A percentile compares a stretch with the other conserved stretches of the same genome.
Conservation (phyloP, 345 rosid genomes). For the Anastatica hierochuntica region DNA sequence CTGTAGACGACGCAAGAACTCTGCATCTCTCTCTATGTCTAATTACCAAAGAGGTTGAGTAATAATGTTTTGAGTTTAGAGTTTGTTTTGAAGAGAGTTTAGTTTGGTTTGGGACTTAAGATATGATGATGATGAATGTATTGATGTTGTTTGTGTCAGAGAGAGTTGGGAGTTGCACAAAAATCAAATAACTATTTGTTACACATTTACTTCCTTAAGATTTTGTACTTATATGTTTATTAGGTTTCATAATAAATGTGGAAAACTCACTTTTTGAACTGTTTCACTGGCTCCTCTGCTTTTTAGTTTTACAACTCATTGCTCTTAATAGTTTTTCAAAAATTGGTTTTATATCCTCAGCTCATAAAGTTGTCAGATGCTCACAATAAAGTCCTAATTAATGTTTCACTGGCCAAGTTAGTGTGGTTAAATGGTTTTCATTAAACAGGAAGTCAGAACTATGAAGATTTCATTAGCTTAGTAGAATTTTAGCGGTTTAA, state of each 20-base stretch:
- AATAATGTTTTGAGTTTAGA: constrained; percentile 1
- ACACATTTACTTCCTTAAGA: constrained; percentile 13
- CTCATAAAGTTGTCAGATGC: constrained; percentile 3
- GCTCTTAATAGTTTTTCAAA: not conserved
- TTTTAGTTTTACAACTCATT: not conserved
- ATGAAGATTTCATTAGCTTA: too few relatives aligned
- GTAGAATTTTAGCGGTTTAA: too few relatives aligned
- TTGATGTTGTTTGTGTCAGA: constrained; percentile 26
- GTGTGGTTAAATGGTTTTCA: too few relatives aligned
- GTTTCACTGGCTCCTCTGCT: constrained; percentile 18
- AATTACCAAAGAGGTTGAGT: not conserved
- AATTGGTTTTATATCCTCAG: constrained; percentile 1
- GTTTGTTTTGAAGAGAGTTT: not conserved
- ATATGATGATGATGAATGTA: too few relatives aligned
- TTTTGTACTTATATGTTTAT: constrained; percentile 20
- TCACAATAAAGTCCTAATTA: too few relatives aligned
- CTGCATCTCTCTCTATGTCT: constrained; percentile 20
- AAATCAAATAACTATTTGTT: constrained; percentile 6
- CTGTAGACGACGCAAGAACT: constrained; percentile 31
- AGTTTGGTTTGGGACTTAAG: constrained; percentile 16
- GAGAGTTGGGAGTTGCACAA: constrained; percentile 23
- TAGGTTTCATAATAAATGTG: constrained; percentile 23
- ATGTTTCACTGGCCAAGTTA: too few relatives aligned
- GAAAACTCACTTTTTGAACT: constrained; percentile 11
- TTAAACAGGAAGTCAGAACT: too few relatives aligned